Evolutionary conservation across 2,329 filamentous ascomycete species (phyloP).

Genomic region (Decorospora gaudefroyi): DNA sequence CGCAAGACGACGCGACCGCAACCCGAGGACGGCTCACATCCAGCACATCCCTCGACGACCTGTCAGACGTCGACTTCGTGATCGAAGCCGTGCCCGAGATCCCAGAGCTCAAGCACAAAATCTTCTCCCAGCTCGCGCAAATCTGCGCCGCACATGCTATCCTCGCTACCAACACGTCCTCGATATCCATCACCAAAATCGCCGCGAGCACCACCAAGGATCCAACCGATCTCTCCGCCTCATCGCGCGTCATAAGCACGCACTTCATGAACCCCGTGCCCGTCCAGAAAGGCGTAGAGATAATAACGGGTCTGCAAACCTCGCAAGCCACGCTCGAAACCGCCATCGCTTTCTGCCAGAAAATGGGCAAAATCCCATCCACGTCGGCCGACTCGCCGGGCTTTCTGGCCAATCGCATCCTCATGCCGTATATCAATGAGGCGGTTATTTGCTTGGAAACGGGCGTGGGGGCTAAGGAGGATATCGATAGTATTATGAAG

Average conservation of each 20-base stretch:
- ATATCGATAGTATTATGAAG: conserved; percentile 98
- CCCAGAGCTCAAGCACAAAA: conserved; percentile 79
- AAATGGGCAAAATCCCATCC: conserved; percentile 91
- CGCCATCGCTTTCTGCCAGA: conserved; percentile 81
- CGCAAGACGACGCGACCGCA: conserved; percentile 76
- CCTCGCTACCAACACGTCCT: conserved; percentile 97
- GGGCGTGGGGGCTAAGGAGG: conserved; percentile 82
- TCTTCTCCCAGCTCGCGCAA: conserved; percentile 81
- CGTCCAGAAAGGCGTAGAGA: conserved; percentile 95
- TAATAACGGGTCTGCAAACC: conserved; percentile 93
- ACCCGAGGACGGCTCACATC: conserved; percentile 70
- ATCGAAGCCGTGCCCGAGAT: conserved; percentile 98
- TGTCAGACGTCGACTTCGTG: conserved; percentile 88
- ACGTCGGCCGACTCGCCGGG: conserved; percentile 88
- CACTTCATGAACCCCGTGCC: conserved; percentile 99
- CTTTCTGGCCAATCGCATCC: conserved; percentile 92
- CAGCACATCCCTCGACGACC: conserved; percentile 73
- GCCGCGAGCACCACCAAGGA: conserved; percentile 81
- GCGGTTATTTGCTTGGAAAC: conserved; percentile 96
- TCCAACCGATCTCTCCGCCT: conserved; percentile 76
- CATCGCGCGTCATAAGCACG: conserved; percentile 88
- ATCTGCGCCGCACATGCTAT: conserved; percentile 84
- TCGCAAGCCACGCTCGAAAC: conserved; percentile 79
- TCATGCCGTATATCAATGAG: conserved; percentile 99
- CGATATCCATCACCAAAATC: conserved; percentile 95